Evolutionary conservation across 768 basidiomycete genomes (phyloP), one percentile per base, ranked within the genome.

Genomic region (Inosperma sp.): DNA sequence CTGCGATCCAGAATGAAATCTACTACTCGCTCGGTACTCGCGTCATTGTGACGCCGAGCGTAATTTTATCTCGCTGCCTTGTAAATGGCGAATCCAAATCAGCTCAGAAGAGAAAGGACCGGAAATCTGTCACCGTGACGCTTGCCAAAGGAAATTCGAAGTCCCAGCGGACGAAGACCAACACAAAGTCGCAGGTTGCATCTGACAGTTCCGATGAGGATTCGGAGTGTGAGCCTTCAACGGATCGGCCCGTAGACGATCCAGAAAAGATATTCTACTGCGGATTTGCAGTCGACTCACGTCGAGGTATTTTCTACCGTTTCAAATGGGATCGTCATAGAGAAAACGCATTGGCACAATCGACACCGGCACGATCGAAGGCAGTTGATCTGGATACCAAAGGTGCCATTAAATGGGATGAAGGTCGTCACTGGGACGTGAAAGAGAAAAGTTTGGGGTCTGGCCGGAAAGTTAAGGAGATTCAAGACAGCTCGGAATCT

Each of bases 1-100:
- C n/a, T 49, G 10, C 53, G n/a, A 1, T n/a, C 25, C 55, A 90
- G 88, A 85, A 87, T 56, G 88, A 91, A 65, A 75, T 90, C 6
- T 89, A 87, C 58, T 86, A 84, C 43, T 79, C 80, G 7, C 65
- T 86, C 19, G 56, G 70, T 26, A 72, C 73, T 4, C 72, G 69
- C 35, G 78, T 70, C 19, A 68, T 77, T 33, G 57, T 86, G 13
- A 68, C 72, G 12, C 77, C 84, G 5, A 70, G 74, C 13, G 69
- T 72, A 36, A 73, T 89, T 34, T 58, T 80, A 16, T 69, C 72
- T 9, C 76, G 63, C 46, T 88, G 86, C 59, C 65, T 62, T 10
- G 73, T 86, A 23, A 64, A 72, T 16, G 66, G 70, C 42, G 53
- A 53, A 8, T 62, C 49, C 40, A 23, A 39, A 36, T 52, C 54